Percentiles rank a stretch among this genome's conserved stretches.
phyloP scores from a whole-genome alignment of 305 asterid species.

The Fraxinus floribunda region DNA sequence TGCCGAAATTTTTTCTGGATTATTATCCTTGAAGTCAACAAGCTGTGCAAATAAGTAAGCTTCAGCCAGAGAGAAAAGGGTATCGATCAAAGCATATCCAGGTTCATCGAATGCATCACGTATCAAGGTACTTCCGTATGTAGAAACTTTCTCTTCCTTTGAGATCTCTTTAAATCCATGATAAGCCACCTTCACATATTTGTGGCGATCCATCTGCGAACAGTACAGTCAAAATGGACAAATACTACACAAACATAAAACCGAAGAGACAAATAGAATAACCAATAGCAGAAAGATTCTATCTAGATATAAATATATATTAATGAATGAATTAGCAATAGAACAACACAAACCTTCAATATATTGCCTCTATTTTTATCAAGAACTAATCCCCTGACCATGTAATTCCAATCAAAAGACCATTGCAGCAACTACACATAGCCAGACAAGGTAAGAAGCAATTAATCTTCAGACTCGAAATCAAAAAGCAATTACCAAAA shows the following conservation, averaged over 20 bases:
- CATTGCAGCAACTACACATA: slow-evolving; percentile 69
- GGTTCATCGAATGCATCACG: slow-evolving; percentile 95
- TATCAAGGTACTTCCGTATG: slow-evolving; percentile 73
- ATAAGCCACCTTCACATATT: slow-evolving; percentile 92
- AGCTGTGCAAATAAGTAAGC: slow-evolving; percentile 96
- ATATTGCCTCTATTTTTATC: slow-evolving; percentile 94
- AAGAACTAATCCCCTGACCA: slow-evolving; percentile 98
- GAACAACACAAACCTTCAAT: slow-evolving; percentile 65
- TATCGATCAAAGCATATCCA: slow-evolving; percentile 87
- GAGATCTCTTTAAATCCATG: slow-evolving; percentile 88
- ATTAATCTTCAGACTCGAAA: slow-evolving; percentile 16
- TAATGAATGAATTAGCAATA: neutral
- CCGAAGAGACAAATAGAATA: slow-evolving; percentile 16
- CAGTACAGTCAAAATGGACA: slow-evolving; percentile 11
- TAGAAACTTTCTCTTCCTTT: slow-evolving; percentile 82
- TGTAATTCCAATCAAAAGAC: slow-evolving; percentile 90
- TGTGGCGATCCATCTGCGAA: slow-evolving; percentile 91
- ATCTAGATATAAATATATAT: neutral
- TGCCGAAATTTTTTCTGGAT: slow-evolving; percentile 72
- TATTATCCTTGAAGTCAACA: slow-evolving; percentile 86
- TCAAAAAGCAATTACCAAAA: slow-evolving; percentile 18
- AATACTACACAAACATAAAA: slow-evolving; percentile 17
- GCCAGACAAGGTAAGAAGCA: slow-evolving; percentile 24
- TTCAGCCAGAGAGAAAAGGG: slow-evolving; percentile 93
- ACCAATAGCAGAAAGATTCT: slow-evolving; percentile 8